A percentile compares a stretch with the other conserved stretches of the same genome.
phyloP scores from a whole-genome alignment of 1,284 basidiomycete genomes.

The Meira miltonrushii region DNA sequence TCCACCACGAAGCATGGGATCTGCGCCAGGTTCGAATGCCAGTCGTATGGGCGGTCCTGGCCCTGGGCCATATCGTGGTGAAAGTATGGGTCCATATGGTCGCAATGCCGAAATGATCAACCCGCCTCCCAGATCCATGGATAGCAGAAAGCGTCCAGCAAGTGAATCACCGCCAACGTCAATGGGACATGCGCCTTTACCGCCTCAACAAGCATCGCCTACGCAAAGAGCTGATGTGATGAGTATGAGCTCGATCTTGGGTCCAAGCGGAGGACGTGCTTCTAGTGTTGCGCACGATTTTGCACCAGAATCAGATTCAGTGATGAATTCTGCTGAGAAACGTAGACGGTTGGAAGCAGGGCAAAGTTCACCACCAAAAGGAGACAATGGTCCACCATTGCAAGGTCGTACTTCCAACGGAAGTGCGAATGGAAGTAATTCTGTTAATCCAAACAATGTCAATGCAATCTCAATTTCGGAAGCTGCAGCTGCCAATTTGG shows the following conservation, averaged over 20 bases:
- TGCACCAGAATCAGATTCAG: neutral
- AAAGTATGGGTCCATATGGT: neutral
- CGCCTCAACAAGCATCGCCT: conserved; percentile 1
- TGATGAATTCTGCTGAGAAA: conserved; percentile 12
- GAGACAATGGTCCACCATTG: conserved; percentile 5
- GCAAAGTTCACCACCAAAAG: conserved; percentile 2
- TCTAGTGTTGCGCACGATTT: conserved; percentile 17
- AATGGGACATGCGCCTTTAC: neutral
- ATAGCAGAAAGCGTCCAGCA: conserved; percentile 2
- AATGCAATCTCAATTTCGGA: conserved; percentile 5
- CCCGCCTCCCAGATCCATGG: neutral
- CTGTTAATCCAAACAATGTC: conserved; percentile 16
- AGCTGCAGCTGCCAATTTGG: conserved; percentile 24
- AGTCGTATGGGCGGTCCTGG: neutral
- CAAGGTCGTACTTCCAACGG: conserved; percentile 7
- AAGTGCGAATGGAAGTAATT: conserved; percentile 19
- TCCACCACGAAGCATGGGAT: neutral
- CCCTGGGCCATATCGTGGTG: neutral
- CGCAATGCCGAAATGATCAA: neutral
- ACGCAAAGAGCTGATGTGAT: conserved; percentile 27
- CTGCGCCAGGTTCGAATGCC: neutral
- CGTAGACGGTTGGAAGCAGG: conserved; percentile 21
- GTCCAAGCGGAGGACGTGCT: conserved; percentile 22
- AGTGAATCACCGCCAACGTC: conserved; percentile 10
- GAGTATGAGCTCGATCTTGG: conserved; percentile 41